Evolutionary conservation across 108 stramenopile genomes (phyloP), one percentile per base, ranked within the genome.

Genomic region (Skeletonema tropicum): DNA sequence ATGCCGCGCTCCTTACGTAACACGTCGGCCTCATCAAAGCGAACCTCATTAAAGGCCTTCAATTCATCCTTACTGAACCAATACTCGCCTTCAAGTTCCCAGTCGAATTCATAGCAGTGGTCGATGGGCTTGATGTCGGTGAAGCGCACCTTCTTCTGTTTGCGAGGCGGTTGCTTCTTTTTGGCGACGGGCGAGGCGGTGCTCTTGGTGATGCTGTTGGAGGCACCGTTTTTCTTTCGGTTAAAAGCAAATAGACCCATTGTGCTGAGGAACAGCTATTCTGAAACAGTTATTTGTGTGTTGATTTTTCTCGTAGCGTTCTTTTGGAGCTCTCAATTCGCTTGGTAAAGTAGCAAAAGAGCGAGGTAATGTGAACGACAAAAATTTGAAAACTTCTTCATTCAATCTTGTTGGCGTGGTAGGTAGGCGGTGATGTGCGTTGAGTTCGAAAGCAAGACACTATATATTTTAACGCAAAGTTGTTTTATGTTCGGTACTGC

Each of bases 21-120:
- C 23, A 66, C 66, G 33, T 76, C 66, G 67, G 75, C 75, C n/a
- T 76, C 75, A 36, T 76, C 66, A 67, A 68, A 76, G 2, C 75
- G 66, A 12, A 36, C 30, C 36, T 76, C 75, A 31, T 61, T 68
- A 46, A 76, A 60, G 10, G 11, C n/a, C 35, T 76, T 76, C 5
- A 76, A 58, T 26, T 76, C 75, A 17, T 0, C 57, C 12, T 55
- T 21, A 58, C 26, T 46, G 41, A 39, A 76, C 75, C 75, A 76
- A 36, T 67, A 61, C 2, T 19, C 59, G 30, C 32, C 15, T 45
- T 76, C 75, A 19, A 76, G 38, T 13, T 36, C 52, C 75, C 75
- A 76, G 75, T 76, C 66, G 67, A 76, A 76, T 59, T 55, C 52
- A 25, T 76, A 76, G 23, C 41, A 30, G 42, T 49, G 75, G 21